phyloP scores from a whole-genome alignment of 352 stramenopile species.

The Globisporangium echinulatum region DNA sequence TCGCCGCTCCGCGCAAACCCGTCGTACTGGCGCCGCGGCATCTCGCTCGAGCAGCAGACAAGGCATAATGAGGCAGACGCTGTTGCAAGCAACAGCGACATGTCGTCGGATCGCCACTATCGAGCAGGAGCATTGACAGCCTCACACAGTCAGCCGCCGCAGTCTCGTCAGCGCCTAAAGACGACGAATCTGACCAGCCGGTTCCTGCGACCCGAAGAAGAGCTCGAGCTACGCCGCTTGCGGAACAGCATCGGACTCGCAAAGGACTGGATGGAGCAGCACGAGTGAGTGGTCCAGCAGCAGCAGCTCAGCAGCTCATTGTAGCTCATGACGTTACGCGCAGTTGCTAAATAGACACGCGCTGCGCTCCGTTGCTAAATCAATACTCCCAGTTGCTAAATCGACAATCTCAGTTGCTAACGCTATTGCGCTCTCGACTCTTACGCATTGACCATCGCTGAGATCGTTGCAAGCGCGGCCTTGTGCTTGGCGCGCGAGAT shows the following conservation, averaged over 20 bases:
- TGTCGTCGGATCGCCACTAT: neutral
- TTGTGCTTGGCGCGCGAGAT: slow-evolving; percentile 78
- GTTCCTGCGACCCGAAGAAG: slow-evolving; percentile 58
- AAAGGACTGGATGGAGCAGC: slow-evolving; percentile 59
- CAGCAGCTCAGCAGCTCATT: neutral
- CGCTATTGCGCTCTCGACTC: slow-evolving; percentile 6
- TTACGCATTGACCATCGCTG: slow-evolving; percentile 80
- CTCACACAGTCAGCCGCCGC: no score
- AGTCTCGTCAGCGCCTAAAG: neutral
- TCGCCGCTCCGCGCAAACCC: slow-evolving; percentile 37
- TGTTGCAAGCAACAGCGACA: neutral
- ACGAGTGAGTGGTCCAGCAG: slow-evolving; percentile 3
- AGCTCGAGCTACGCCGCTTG: slow-evolving; percentile 39
- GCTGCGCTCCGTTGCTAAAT: neutral
- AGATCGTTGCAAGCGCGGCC: slow-evolving; percentile 64
- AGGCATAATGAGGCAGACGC: neutral
- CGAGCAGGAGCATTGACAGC: no score
- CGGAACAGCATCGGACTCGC: slow-evolving; percentile 55
- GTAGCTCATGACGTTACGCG: no score
- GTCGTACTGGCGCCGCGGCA: slow-evolving; percentile 50
- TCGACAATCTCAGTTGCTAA: slow-evolving; percentile 14
- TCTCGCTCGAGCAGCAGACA: slow-evolving; percentile 33
- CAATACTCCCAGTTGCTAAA: slow-evolving; percentile 23
- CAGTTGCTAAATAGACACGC: neutral
- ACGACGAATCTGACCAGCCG: slow-evolving; percentile 15